Conservation (phyloP, 495 filamentous ascomycete species). For the Parmelia sp. region DNA sequence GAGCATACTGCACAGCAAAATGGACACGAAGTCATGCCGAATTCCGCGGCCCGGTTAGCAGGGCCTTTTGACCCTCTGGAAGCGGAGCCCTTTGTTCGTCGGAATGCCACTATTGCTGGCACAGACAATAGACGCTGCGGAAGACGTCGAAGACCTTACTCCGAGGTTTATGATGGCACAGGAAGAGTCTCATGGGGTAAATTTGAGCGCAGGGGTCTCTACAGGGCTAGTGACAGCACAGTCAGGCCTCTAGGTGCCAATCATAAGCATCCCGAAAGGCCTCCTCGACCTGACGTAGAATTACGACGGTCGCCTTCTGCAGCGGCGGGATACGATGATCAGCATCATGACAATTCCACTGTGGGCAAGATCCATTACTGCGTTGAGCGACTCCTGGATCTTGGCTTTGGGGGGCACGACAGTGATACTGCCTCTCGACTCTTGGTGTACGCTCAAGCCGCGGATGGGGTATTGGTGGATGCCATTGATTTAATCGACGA, state of each 20-base stretch:
- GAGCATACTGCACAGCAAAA: background rate
- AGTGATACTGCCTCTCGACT: constrained; percentile 42
- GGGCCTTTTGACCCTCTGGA: constrained; percentile 27
- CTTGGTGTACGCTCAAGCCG: constrained; percentile 47
- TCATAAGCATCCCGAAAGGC: background rate
- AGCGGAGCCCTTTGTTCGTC: constrained; percentile 17
- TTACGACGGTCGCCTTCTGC: background rate
- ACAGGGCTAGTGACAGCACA: background rate
- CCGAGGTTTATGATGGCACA: constrained; percentile 25
- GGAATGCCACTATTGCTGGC: constrained; percentile 24
- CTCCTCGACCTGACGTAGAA: background rate
- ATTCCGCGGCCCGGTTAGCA: constrained; percentile 19
- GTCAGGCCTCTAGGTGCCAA: background rate
- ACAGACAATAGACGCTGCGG: constrained; percentile 32
- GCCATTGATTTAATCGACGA: constrained; percentile 56
- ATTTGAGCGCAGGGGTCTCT: background rate
- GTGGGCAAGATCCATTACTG: constrained; percentile 38
- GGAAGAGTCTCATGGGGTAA: constrained; percentile 32
- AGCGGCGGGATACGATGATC: background rate
- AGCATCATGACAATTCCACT: constrained; percentile 5
- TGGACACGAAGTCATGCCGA: constrained; percentile 4
- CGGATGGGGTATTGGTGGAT: constrained; percentile 40
- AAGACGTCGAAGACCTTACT: constrained; percentile 23
- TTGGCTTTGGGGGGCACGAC: constrained; percentile 45
- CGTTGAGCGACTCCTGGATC: constrained; percentile 38